A percentile compares a stretch with the other conserved stretches of the same genome.
Evolutionary conservation across 306 rosid species (phyloP).

Genomic region (Rosa persica): DNA sequence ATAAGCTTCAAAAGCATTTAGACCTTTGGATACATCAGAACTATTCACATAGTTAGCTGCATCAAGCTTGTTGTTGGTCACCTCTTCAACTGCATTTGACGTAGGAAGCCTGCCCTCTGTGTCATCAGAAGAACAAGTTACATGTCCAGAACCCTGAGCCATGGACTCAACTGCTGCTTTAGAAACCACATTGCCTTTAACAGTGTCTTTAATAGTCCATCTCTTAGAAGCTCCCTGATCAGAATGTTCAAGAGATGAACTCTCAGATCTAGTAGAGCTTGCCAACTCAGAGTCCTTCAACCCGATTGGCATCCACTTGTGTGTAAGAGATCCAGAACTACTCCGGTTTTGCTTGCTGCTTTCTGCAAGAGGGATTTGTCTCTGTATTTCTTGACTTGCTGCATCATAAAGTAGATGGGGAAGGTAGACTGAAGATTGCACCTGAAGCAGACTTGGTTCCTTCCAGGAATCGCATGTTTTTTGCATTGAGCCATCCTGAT

Average conservation of each 20-base stretch:
- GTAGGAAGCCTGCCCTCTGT: slow-evolving; percentile 28
- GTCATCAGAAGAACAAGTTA: slow-evolving; percentile 23
- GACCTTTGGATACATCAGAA: slow-evolving; percentile 28
- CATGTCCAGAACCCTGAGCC: slow-evolving; percentile 21
- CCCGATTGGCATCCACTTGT: slow-evolving; percentile 75
- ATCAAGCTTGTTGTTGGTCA: slow-evolving; percentile 21
- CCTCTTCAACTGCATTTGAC: slow-evolving; percentile 26
- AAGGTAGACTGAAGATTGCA: slow-evolving; percentile 33
- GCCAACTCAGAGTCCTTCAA: slow-evolving; percentile 42
- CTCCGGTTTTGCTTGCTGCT: slow-evolving; percentile 38
- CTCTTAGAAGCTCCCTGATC: slow-evolving; percentile 34
- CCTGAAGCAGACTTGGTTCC: slow-evolving; percentile 39
- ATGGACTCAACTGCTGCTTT: slow-evolving; percentile 17
- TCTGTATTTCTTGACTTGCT: slow-evolving; percentile 36
- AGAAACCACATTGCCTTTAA: slow-evolving; percentile 33
- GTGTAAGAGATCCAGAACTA: slow-evolving; percentile 46
- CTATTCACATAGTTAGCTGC: slow-evolving; percentile 25
- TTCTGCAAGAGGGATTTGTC: slow-evolving; percentile 46
- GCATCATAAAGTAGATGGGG: slow-evolving; percentile 45
- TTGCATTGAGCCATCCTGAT: slow-evolving; percentile 35
- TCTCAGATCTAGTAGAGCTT: slow-evolving; percentile 35
- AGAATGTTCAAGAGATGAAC: slow-evolving; percentile 42
- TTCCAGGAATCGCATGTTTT: slow-evolving; percentile 23
- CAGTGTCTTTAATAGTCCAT: slow-evolving; percentile 29
- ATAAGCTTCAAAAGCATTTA: slow-evolving; percentile 33